Conservation (phyloP, 768 basidiomycete species). For the Gymnopilus dilepis region DNA sequence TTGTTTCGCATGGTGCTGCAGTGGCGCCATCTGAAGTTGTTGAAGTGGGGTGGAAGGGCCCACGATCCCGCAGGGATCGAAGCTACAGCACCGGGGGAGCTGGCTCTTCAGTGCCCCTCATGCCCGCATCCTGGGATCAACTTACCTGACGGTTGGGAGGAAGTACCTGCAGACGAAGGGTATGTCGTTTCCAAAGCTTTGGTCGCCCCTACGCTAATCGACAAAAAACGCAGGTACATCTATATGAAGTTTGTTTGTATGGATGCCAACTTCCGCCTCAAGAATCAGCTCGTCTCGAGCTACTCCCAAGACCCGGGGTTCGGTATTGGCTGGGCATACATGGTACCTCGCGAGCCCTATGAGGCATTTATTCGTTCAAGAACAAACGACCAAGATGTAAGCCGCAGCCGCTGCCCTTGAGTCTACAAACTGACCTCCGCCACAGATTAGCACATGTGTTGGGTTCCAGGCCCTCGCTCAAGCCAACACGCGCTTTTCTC, state of each 20-base stretch:
- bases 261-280: conserved; percentile 1
- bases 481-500: conserved; percentile 28
- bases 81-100: not conserved
- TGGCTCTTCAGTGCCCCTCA: conserved; percentile 1
- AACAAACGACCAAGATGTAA: conserved; percentile 12
- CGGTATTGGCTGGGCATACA: conserved; percentile 4
- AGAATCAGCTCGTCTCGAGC: conserved; percentile 10
- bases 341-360: not conserved
- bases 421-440: not conserved
- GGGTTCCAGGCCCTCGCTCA: conserved; percentile 31
- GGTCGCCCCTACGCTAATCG: too few species aligned
- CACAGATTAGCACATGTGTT: conserved; percentile 33
- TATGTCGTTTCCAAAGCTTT: not conserved
- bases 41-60: conserved; percentile 7
- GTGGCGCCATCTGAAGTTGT: conserved; percentile 9
- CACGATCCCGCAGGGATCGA: conserved; percentile 2
- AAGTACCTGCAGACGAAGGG: not conserved
- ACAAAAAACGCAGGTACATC: not conserved
- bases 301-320: conserved; percentile 9
- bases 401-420: not conserved
- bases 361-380: not conserved
- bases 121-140: conserved; percentile 8
- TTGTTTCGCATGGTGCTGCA: not conserved
- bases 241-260: not conserved
- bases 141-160: conserved; percentile 5